Percentiles rank a stretch among this genome's conserved stretches.
phyloP scores from a whole-genome alignment of 2,329 filamentous ascomycete species.

The Diaporthe destruens region DNA sequence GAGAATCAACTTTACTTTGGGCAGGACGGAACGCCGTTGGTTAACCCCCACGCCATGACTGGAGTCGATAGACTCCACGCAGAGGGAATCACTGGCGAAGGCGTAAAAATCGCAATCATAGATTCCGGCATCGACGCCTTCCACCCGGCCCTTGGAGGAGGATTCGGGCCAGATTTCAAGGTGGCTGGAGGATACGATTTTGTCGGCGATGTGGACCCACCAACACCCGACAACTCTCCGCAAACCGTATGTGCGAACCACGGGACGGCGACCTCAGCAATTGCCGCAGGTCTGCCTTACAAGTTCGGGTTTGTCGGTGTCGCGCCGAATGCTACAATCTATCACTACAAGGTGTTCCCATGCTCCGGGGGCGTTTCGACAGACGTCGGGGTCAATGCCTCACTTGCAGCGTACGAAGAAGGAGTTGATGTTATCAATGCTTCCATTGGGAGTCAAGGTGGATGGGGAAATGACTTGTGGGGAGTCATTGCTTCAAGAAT shows the following conservation, averaged over 20 bases:
- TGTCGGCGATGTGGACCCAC: conserved; percentile 18
- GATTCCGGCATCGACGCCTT: conserved; percentile 9
- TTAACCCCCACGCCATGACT: conserved; percentile 12
- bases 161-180: conserved; percentile 15
- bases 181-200: conserved; percentile 27
- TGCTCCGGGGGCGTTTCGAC: conserved; percentile 19
- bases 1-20: conserved; percentile 18
- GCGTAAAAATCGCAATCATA: conserved; percentile 8
- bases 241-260: conserved; percentile 29
- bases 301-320: conserved; percentile 29
- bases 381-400: conserved; percentile 34
- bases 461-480: conserved; percentile 34
- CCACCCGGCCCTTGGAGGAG: conserved; percentile 9
- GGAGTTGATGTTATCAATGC: conserved; percentile 35
- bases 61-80: conserved; percentile 15
- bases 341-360: conserved; percentile 32
- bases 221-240: conserved; percentile 17
- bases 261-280: conserved; percentile 28
- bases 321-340: conserved; percentile 22
- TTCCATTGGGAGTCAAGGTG: conserved; percentile 27
- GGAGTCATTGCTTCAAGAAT: conserved; percentile 21
- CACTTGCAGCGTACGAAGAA: conserved; percentile 26
- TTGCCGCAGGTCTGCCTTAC: conserved; percentile 29
- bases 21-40: conserved; percentile 14
- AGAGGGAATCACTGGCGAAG: conserved; percentile 15